Percentiles rank a stretch among this genome's conserved stretches.
Evolutionary conservation across 2,329 filamentous ascomycete genomes (phyloP).

Genomic region (Penicillium sp.): DNA sequence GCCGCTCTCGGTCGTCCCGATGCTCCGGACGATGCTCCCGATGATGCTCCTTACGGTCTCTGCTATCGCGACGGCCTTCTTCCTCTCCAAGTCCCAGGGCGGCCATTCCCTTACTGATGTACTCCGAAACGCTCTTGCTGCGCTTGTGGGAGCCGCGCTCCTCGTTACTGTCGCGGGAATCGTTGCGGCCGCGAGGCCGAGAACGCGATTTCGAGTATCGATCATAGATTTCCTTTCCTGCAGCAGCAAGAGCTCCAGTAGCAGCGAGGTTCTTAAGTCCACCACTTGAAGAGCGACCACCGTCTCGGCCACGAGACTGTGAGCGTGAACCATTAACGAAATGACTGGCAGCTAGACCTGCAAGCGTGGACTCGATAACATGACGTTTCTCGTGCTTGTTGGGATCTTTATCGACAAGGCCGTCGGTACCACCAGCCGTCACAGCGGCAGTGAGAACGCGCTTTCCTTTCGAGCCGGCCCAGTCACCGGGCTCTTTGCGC

Average conservation of each 20-base stretch:
- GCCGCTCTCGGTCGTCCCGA: conserved; percentile 28
- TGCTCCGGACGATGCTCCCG: conserved; percentile 9
- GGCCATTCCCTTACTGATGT: conserved; percentile 43
- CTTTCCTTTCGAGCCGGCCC: conserved; percentile 89
- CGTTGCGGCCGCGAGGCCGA: conserved; percentile 35
- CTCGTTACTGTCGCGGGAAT: conserved; percentile 49
- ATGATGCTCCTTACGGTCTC: conserved; percentile 3
- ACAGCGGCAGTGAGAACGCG: conserved; percentile 83
- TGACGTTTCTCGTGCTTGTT: conserved; percentile 76
- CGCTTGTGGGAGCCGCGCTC: conserved; percentile 43
- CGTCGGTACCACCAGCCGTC: conserved; percentile 82
- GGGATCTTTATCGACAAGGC: conserved; percentile 64
- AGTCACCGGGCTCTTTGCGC: conserved; percentile 81
- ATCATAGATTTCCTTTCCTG: conserved; percentile 47
- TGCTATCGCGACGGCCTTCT: conserved; percentile 20
- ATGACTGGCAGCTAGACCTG: conserved; percentile 81
- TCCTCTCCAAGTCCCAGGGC: conserved; percentile 43
- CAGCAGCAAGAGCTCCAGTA: conserved; percentile 45
- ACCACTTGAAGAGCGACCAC: conserved; percentile 45
- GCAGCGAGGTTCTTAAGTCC: conserved; percentile 44
- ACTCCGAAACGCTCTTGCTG: conserved; percentile 47
- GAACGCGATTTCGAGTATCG: conserved; percentile 39
- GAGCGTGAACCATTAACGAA: conserved; percentile 71
- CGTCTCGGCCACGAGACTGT: conserved; percentile 64
- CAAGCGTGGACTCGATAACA: conserved; percentile 80